These are phyloP conservation scores for Nannizziopsis barbatae DNA, from an alignment of 2,329 filamentous ascomycete genomes.

Conservation along the genomic window DNA sequence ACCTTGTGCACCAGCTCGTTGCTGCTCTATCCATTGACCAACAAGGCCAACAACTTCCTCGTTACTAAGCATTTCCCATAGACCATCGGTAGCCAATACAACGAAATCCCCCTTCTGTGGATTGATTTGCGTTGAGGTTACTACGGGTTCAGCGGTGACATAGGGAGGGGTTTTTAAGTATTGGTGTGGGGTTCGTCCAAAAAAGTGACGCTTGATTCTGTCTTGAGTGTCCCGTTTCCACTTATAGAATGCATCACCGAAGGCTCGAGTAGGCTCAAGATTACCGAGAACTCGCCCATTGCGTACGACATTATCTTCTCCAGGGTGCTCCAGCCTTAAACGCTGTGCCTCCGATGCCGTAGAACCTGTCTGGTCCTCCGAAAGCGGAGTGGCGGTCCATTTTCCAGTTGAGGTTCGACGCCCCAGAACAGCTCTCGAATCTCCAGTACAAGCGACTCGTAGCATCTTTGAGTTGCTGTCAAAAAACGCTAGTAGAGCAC, in stretches of 20 bases:
- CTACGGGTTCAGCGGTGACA: slow-evolving; percentile 87
- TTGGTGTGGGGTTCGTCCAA: slow-evolving; percentile 65
- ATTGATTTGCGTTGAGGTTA: slow-evolving; percentile 85
- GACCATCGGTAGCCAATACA: slow-evolving; percentile 88
- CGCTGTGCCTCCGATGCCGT: slow-evolving; percentile 76
- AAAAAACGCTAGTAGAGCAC: slow-evolving; percentile 91
- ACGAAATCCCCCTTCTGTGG: slow-evolving; percentile 88
- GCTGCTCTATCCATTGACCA: slow-evolving; percentile 87
- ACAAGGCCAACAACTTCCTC: slow-evolving; percentile 96
- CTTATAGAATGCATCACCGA: slow-evolving; percentile 95
- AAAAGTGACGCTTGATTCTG: slow-evolving; percentile 73
- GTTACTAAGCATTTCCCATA: slow-evolving; percentile 99
- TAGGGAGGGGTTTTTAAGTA: slow-evolving; percentile 86
- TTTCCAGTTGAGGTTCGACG: slow-evolving; percentile 67
- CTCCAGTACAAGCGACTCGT: slow-evolving; percentile 88
- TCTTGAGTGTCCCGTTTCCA: slow-evolving; percentile 80
- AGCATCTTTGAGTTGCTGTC: slow-evolving; percentile 77
- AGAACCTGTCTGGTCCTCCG: slow-evolving; percentile 84
- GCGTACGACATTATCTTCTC: slow-evolving; percentile 73
- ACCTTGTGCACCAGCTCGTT: slow-evolving; percentile 36
- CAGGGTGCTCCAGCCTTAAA: slow-evolving; percentile 74
- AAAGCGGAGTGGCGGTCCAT: slow-evolving; percentile 83
- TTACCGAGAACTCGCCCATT: slow-evolving; percentile 87
- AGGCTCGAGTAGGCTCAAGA: slow-evolving; percentile 83
- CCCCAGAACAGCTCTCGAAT: slow-evolving; percentile 88